Evolutionary conservation across 495 filamentous ascomycete species (phyloP).

Genomic region (Thermochaetoides thermophila): DNA sequence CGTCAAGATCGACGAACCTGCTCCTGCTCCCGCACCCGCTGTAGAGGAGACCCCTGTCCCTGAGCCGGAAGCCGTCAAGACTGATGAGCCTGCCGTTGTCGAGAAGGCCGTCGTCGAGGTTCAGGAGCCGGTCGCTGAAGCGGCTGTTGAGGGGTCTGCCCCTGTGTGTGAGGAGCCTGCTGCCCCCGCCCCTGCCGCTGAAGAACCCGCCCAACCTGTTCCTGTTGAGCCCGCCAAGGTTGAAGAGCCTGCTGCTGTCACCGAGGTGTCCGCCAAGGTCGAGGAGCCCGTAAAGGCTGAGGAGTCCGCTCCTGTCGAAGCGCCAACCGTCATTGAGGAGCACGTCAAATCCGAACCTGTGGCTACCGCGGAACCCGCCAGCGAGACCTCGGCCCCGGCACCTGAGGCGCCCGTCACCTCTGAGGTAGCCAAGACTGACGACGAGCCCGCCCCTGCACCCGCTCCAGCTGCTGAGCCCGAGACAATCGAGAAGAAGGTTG

Average conservation of each 20-base stretch:
- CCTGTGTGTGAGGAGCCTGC: neutral
- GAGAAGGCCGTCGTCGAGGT: too few species aligned
- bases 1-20: conserved; percentile 4
- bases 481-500: neutral
- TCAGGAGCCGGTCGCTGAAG: too few species aligned
- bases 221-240: neutral
- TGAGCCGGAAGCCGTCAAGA: too few species aligned
- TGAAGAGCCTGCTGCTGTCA: neutral
- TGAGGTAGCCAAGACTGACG: conserved; percentile 3
- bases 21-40: too few species aligned
- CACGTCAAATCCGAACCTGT: conserved; percentile 1
- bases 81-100: neutral
- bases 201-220: too few species aligned
- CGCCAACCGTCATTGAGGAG: conserved; percentile 5
- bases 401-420: conserved; percentile 3
- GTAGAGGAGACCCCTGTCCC: too few species aligned
- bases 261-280: neutral
- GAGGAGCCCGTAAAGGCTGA: neutral
- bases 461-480: neutral
- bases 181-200: neutral
- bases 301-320: conserved; percentile 2
- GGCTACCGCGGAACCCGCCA: conserved; percentile 2
- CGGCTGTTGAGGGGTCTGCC: too few species aligned
- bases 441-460: neutral
- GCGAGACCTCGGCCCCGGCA: conserved; percentile 1